Evolutionary conservation across 306 rosid genomes (phyloP).

Genomic region (Prunus mume): DNA sequence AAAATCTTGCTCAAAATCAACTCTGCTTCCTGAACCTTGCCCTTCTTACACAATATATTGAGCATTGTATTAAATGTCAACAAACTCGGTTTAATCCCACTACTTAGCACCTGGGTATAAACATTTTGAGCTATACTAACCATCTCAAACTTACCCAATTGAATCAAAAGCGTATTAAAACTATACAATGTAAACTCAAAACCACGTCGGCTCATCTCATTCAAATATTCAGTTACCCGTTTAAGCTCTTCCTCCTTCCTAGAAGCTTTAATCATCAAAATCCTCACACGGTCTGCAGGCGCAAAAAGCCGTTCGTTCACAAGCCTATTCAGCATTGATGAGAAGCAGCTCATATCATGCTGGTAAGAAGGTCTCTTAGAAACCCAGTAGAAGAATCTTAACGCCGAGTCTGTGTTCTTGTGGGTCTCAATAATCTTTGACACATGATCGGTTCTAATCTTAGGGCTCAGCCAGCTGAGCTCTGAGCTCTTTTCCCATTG

Average conservation of each 20-base stretch:
- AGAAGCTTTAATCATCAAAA: slow-evolving; percentile 42
- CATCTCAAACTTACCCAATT: slow-evolving; percentile 44
- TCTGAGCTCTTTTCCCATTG: slow-evolving; percentile 34
- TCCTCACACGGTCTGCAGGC: slow-evolving; percentile 38
- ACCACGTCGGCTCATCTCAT: slow-evolving; percentile 21
- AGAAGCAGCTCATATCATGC: slow-evolving; percentile 33
- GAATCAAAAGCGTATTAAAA: slow-evolving; percentile 45
- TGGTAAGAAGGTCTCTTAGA: slow-evolving; percentile 20
- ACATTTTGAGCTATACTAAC: slow-evolving; percentile 30
- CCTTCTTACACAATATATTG: slow-evolving; percentile 42
- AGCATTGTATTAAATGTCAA: slow-evolving; percentile 39
- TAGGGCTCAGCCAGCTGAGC: slow-evolving; percentile 24
- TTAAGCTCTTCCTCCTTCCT: slow-evolving; percentile 29
- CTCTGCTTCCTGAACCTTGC: slow-evolving; percentile 33
- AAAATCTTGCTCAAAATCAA: slow-evolving; percentile 31
- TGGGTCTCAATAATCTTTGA: slow-evolving; percentile 30
- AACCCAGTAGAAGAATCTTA: slow-evolving; percentile 46
- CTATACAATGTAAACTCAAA: slow-evolving; percentile 39
- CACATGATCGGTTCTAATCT: slow-evolving; percentile 24
- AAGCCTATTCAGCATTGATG: slow-evolving; percentile 37
- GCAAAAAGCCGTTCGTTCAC: slow-evolving; percentile 25
- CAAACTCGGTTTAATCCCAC: slow-evolving; percentile 37
- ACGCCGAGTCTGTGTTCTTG: slow-evolving; percentile 23
- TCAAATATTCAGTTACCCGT: slow-evolving; percentile 27
- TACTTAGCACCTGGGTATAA: slow-evolving; percentile 26